Evolutionary conservation across 2,329 filamentous ascomycete species (phyloP), one percentile per base, ranked within the genome.

Genomic region (Calonectria hongkongensis): DNA sequence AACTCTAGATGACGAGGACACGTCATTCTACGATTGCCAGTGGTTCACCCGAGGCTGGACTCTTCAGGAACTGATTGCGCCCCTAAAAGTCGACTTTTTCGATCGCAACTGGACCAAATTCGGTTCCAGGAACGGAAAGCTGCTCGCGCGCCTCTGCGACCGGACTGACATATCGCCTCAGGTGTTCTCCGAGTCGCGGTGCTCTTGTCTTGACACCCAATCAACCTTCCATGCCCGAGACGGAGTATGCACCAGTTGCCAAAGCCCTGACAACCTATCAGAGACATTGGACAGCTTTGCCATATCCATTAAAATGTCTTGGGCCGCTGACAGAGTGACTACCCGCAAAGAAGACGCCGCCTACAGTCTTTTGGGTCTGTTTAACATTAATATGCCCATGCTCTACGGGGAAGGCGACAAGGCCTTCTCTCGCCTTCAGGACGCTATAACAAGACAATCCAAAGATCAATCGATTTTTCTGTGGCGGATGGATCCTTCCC

Each of bases 41-140:
- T 80, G 77, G 79, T 80, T 80, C 48, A 72, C 66, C 12, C 62
- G 78, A 51, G 77, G 79, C 33, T 80, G 79, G 78, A 79, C 79
- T 2, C 58, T 83, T 2, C 79, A 82, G n/a, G 81, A 83, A 68
- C 72, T 83, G 27, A 75, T 83, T 28, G 82, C 81, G 0, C 82
- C 81, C 1, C 70, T 69, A 4, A 63, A 48, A 13, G 76, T 83
- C 16, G 74, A 76, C 25, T 83, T 83, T 36, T 82, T 80, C 56
- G 78, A 82, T 9, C 41, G 60, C 0, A 39, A 74, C 12, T 83
- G 81, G 81, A 64, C 71, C 2, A 71, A 72, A 3, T 74, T 83
- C 18, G 82, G 82, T 1, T 77, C 73, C 12, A 80, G 78, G 56
- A 71, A 76, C 33, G n/a, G 27, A 0, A 4, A 72, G 25, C 62